Conservation (phyloP, 2,329 filamentous ascomycete genomes). For the Thielaviopsis punctulata region DNA sequence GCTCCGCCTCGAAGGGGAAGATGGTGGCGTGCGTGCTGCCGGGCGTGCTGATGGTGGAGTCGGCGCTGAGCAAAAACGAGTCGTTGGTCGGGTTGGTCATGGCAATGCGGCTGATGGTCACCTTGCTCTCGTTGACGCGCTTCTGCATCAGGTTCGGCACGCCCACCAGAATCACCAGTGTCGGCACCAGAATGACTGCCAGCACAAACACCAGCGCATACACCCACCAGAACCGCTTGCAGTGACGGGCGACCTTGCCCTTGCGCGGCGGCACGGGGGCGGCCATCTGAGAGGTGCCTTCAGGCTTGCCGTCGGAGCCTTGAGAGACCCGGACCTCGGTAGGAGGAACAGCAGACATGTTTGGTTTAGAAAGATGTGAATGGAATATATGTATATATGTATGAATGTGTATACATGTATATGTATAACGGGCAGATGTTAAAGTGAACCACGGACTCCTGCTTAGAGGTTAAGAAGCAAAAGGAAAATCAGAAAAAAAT, state of each 20-base stretch:
- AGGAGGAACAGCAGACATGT: background rate
- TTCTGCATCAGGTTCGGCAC: conserved; percentile 39
- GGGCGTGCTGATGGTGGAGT: conserved; percentile 36
- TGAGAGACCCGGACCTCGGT: background rate
- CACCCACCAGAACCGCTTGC: conserved; percentile 43
- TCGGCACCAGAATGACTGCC: conserved; percentile 36
- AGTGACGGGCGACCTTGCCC: conserved; percentile 28
- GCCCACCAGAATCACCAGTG: conserved; percentile 38
- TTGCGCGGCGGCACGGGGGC: conserved; percentile 20
- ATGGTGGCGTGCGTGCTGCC: conserved; percentile 34
- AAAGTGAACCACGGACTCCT: too few species aligned
- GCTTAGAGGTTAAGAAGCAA: too few species aligned
- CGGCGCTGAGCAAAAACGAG: conserved; percentile 34
- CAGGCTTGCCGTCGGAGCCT: conserved; percentile 18
- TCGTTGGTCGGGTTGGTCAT: conserved; percentile 29
- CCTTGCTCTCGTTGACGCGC: conserved; percentile 35
- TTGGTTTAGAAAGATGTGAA: background rate
- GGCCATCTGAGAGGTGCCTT: conserved; percentile 15
- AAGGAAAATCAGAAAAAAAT: too few species aligned
- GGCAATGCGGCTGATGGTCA: conserved; percentile 33
- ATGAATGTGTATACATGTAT: too few species aligned
- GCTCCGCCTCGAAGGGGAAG: conserved; percentile 31
- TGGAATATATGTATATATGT: too few species aligned
- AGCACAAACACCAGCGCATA: conserved; percentile 34
- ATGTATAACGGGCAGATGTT: too few species aligned